phyloP scores from a whole-genome alignment of 495 filamentous ascomycete species.

The Hypoxylon trugodes region DNA sequence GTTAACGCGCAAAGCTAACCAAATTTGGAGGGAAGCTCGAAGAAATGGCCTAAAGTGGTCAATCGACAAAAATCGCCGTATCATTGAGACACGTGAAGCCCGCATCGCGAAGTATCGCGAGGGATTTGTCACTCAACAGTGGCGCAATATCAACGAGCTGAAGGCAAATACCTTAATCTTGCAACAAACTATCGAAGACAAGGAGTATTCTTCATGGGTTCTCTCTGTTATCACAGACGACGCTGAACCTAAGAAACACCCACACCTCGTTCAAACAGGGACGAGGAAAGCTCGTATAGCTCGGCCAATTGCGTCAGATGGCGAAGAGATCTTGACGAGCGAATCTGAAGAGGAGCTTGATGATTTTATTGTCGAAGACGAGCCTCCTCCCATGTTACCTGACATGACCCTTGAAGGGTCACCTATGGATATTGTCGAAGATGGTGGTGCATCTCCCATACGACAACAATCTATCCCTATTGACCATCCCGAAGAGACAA shows the following conservation, averaged over 20 bases:
- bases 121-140: constrained; percentile 60
- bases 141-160: constrained; percentile 57
- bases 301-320: constrained; percentile 32
- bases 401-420: background rate
- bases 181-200: constrained; percentile 68
- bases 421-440: constrained; percentile 29
- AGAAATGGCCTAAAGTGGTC: constrained; percentile 32
- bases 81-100: constrained; percentile 43
- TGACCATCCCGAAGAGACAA: background rate
- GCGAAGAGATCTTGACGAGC: constrained; percentile 56
- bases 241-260: constrained; percentile 58
- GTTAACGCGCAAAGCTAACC: constrained; percentile 61
- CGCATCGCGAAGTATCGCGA: constrained; percentile 61
- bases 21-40: constrained; percentile 66
- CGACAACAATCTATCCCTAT: background rate
- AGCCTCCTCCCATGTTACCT: constrained; percentile 1
- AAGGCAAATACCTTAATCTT: constrained; percentile 62
- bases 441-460: background rate
- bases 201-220: constrained; percentile 62
- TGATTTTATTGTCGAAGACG: constrained; percentile 51
- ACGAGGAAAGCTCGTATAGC: constrained; percentile 30
- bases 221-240: constrained; percentile 60
- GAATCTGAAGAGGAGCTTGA: constrained; percentile 59
- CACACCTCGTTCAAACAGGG: constrained; percentile 39
- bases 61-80: constrained; percentile 28